These are phyloP conservation scores for Eutrema heterophyllum DNA, from an alignment of 345 rosid species.

Conservation along the genomic window DNA sequence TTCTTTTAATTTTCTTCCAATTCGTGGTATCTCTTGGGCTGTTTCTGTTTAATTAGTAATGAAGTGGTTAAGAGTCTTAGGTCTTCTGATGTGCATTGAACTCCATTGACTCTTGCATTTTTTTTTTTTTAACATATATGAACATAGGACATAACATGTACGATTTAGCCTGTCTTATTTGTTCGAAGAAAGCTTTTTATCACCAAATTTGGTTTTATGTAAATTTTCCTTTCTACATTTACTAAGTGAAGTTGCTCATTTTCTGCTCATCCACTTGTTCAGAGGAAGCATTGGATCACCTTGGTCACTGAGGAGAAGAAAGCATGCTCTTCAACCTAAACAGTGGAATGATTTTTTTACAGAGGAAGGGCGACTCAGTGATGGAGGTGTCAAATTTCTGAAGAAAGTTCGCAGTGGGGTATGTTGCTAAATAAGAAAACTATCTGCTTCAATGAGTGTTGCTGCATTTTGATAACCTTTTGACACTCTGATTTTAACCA, in stretches of 20 bases:
- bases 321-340: conserved; percentile 65
- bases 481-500: not conserved
- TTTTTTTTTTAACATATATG: not conserved
- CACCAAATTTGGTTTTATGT: not conserved
- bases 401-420: conserved; percentile 95
- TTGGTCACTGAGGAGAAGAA: conserved; percentile 89
- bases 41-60: not conserved
- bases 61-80: not conserved
- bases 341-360: conserved; percentile 76
- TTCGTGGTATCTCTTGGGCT: not conserved
- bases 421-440: conserved; percentile 31
- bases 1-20: too few species aligned
- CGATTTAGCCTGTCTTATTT: not conserved
- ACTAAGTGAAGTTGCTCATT: conserved; percentile 6
- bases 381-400: conserved; percentile 80
- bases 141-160: not conserved
- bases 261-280: conserved; percentile 18
- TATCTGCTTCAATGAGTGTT: not conserved
- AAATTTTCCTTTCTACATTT: not conserved
- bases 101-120: not conserved
- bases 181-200: not conserved
- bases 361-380: conserved; percentile 64
- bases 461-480: not conserved
- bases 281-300: conserved; percentile 84
- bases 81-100: not conserved